phyloP scores from a whole-genome alignment of 192 early-diverging fungal genomes.

The Entomortierella beljakovae region DNA sequence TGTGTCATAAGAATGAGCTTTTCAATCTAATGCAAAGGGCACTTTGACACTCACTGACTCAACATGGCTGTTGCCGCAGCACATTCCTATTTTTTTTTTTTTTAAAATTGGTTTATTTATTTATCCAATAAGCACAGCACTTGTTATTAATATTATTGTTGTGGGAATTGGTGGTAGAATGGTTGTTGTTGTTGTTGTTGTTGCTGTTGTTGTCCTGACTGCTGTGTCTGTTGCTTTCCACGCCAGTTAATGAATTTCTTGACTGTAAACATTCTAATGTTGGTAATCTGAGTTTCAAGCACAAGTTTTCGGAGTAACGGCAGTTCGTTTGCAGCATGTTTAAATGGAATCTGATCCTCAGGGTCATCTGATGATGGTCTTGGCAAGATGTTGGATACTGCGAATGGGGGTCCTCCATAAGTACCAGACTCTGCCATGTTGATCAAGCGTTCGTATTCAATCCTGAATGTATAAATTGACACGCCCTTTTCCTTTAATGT shows the following conservation, averaged over 20 bases:
- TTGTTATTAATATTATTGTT: too few relatives aligned
- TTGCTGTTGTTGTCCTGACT: constrained; percentile 27
- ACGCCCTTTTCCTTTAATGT: constrained; percentile 64
- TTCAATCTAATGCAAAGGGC: too few relatives aligned
- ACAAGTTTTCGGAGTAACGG: constrained; percentile 60
- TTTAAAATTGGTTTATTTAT: too few relatives aligned
- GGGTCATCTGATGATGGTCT: constrained; percentile 15
- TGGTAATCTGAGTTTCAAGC: constrained; percentile 64
- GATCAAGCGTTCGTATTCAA: constrained; percentile 58
- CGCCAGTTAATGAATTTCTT: constrained; percentile 72
- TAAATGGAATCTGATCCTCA: constrained; percentile 30
- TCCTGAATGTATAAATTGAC: constrained; percentile 68
- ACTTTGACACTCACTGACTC: too few relatives aligned
- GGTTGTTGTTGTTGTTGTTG: constrained; percentile 30
- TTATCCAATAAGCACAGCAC: too few relatives aligned
- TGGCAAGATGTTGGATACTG: constrained; percentile 47
- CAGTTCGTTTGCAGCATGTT: constrained; percentile 53
- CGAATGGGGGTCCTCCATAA: constrained; percentile 65
- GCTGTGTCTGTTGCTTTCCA: constrained; percentile 31
- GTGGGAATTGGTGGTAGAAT: constrained; percentile 7
- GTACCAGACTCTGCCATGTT: constrained; percentile 58
- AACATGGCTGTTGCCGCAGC: too few relatives aligned
- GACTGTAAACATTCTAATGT: constrained; percentile 63
- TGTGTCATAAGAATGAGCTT: too few relatives aligned
- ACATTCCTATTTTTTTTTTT: too few relatives aligned